Evolutionary conservation across 208 protist species (phyloP), one percentile per base, ranked within the genome.

Genomic region (Leptomonas pyrrhocoris): DNA sequence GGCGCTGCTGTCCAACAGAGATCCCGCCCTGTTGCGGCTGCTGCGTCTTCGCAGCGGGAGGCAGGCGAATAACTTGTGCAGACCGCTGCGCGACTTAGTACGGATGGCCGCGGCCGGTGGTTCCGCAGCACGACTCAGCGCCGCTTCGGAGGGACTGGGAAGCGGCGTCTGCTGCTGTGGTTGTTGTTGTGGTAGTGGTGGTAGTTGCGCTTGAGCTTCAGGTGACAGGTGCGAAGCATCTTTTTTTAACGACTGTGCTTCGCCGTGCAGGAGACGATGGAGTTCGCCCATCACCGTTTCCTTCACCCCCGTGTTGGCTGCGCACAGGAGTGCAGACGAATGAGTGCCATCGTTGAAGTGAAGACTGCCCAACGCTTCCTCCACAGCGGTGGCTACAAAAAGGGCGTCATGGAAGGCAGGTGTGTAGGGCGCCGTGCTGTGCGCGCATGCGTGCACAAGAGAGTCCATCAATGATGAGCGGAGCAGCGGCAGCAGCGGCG

Each of bases 391-490:
- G 1, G 62, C 30, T 0, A 51, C 56, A n/a, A 71, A 77, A 8
- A 77, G 63, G 5, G 71, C 63, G 49, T 77, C 71, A 46, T 77
- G 56, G 34, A 77, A 77, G 0, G 55, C 59, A 19, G 56, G 31
- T 4, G 55, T 66, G 57, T 60, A 77, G 16, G 71, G 63, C 5
- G 36, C 38, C 25, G 71, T 77, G 57, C 63, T 77, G 63, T 77
- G 71, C 23, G 71, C 66, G 34, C 56, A 77, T 0, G 46, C 63
- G 50, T 43, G 54, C 36, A 58, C 63, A 4, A 76, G 38, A 1
- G 71, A 54, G 21, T 67, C 28, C 9, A 51, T 28, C n/a, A 69
- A n/a, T 2, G 58, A 53, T 7, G 58, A 5, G 18, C 16, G 19
- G 28, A 12, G 43, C 38, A 8, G 30, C 27, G 1, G 18, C 27